A percentile compares a stretch with the other conserved stretches of the same genome.
phyloP scores from a whole-genome alignment of 108 stramenopile species.

The Chaetoceros muelleri region DNA sequence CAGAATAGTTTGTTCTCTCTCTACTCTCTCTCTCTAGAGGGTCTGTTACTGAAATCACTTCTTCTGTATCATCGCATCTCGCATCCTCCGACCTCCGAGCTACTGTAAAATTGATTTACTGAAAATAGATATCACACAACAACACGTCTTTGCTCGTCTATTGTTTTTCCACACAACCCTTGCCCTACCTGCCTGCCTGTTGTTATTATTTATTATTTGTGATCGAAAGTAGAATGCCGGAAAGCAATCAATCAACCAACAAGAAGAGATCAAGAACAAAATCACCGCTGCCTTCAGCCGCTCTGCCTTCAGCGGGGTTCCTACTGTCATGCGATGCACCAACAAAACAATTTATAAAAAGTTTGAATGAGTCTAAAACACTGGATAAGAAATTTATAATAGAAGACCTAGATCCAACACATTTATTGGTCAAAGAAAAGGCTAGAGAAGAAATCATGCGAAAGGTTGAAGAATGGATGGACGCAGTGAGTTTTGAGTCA shows the following conservation, averaged over 20 bases:
- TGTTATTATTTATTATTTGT: neutral
- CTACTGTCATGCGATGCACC: constrained; percentile 76
- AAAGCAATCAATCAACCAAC: neutral
- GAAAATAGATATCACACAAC: too few relatives aligned
- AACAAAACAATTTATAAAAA: constrained; percentile 65
- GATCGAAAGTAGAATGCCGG: neutral
- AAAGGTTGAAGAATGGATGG: constrained; percentile 78
- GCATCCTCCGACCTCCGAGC: too few relatives aligned
- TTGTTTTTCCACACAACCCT: constrained; percentile 1
- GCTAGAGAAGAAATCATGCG: constrained; percentile 56
- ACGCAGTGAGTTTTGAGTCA: constrained; percentile 2
- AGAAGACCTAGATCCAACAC: constrained; percentile 73
- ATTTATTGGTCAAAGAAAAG: constrained; percentile 55
- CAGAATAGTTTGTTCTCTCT: too few relatives aligned
- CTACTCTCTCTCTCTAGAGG: too few relatives aligned
- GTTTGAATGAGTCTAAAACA: constrained; percentile 52
- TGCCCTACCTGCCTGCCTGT: neutral
- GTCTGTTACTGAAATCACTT: too few relatives aligned
- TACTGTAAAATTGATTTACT: too few relatives aligned
- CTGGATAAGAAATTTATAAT: constrained; percentile 76
- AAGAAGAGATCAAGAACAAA: neutral
- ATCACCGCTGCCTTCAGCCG: constrained; percentile 4
- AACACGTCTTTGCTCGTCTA: too few relatives aligned
- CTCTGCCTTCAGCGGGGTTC: constrained; percentile 48
- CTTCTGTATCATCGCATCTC: too few relatives aligned